Percentiles rank a stretch among this genome's conserved stretches.
These are phyloP conservation scores for Cudoniella acicularis DNA, from an alignment of 495 filamentous ascomycete species.

Conservation along the genomic window DNA sequence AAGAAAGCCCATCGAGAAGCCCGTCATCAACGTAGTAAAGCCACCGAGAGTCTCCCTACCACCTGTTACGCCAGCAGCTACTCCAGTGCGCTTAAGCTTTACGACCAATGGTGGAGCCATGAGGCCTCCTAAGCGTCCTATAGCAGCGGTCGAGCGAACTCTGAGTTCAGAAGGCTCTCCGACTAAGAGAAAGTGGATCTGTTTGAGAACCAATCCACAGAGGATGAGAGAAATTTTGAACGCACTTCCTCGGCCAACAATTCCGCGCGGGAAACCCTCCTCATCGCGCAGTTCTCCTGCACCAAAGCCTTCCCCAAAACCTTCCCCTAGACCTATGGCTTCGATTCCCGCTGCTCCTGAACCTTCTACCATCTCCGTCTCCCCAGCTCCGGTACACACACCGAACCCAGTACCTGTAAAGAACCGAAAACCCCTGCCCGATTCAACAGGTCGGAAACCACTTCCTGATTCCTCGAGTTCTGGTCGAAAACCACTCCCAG, in stretches of 20 bases:
- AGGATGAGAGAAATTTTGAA: conserved; percentile 13
- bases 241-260: conserved; percentile 5
- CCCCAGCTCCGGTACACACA: neutral
- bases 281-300: conserved; percentile 1
- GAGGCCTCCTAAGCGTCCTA: conserved; percentile 19
- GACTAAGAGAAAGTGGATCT: conserved; percentile 13
- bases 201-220: neutral
- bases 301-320: neutral
- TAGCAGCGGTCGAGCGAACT: neutral
- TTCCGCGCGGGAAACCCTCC: neutral
- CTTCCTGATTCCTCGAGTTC: neutral
- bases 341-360: neutral
- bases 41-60: conserved; percentile 14
- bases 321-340: neutral
- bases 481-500: conserved; percentile 4
- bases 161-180: conserved; percentile 4
- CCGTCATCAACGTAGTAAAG: conserved; percentile 3
- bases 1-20: conserved; percentile 15
- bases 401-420: neutral
- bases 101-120: neutral
- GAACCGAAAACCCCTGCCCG: neutral
- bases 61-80: neutral
- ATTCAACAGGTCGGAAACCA: neutral
- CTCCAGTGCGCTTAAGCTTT: neutral
- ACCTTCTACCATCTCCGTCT: neutral